Evolutionary conservation across 371 early-diverging fungal species (phyloP).

Genomic region (Rhizopus arrhizus): DNA sequence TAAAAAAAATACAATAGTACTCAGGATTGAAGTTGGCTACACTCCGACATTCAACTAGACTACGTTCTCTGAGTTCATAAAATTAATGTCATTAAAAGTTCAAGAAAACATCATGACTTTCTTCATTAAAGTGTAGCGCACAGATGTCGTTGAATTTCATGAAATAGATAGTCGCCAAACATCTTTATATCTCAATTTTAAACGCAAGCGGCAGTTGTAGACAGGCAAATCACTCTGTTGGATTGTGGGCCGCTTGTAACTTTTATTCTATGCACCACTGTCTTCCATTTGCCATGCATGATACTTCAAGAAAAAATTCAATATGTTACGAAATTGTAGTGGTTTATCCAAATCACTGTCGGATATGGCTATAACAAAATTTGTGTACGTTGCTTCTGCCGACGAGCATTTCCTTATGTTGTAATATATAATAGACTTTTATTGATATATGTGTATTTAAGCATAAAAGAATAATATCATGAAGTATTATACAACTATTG

Average conservation of each 20-base stretch:
- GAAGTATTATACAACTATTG: not conserved
- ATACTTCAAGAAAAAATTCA: constrained; percentile 2
- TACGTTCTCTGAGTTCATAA: too few relatives aligned
- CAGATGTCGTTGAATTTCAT: too few relatives aligned
- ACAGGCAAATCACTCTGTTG: constrained; percentile 1
- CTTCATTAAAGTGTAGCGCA: too few relatives aligned
- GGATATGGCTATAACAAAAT: constrained; percentile 1
- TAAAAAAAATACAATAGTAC: too few relatives aligned
- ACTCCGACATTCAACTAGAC: too few relatives aligned
- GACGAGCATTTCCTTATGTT: not conserved
- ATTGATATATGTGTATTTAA: constrained; percentile 2
- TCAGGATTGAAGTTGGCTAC: too few relatives aligned
- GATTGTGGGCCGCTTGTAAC: constrained; percentile 3
- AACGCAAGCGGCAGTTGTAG: constrained; percentile 1
- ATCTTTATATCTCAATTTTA: not conserved
- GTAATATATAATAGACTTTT: constrained; percentile 4
- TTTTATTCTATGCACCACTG: constrained; percentile 1
- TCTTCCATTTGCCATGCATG: not conserved
- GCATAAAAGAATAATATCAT: constrained; percentile 2
- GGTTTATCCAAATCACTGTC: constrained; percentile 2
- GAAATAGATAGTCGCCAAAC: too few relatives aligned
- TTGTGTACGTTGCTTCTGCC: not conserved
- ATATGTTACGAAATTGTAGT: constrained; percentile 1
- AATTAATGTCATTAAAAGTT: too few relatives aligned
- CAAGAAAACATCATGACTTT: too few relatives aligned